Percentiles rank a stretch among this genome's conserved stretches.
phyloP scores from a whole-genome alignment of 2,329 filamentous ascomycete species.

The Trichoderma lentiforme region DNA sequence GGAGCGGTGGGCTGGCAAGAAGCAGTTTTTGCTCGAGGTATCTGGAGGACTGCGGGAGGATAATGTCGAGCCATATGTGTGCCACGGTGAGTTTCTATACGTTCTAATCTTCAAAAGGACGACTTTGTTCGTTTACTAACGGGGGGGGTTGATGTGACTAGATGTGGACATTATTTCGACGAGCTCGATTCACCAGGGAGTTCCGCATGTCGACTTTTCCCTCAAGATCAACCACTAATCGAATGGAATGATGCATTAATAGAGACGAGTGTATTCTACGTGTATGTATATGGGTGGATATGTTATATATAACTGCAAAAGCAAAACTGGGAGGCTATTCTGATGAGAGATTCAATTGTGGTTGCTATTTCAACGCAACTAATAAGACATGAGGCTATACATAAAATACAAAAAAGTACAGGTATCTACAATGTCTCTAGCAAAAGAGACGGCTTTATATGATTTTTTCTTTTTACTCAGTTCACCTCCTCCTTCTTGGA shows the following conservation, averaged over 20 bases:
- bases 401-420: constrained; percentile 2
- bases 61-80: constrained; percentile 81
- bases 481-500: background rate
- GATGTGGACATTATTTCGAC: constrained; percentile 96
- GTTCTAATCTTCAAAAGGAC: background rate
- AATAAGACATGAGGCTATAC: background rate
- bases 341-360: background rate
- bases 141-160: constrained; percentile 25
- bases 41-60: constrained; percentile 83
- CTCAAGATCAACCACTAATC: constrained; percentile 66
- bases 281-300: background rate
- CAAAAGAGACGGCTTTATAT: background rate
- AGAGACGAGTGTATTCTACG: background rate
- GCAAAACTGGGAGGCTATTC: background rate
- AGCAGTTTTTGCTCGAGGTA: constrained; percentile 80
- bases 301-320: background rate
- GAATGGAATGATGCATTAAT: background rate
- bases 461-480: background rate
- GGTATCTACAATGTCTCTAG: background rate
- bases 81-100: constrained; percentile 53
- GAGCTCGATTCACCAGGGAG: constrained; percentile 94
- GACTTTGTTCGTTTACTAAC: background rate
- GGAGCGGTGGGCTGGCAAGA: constrained; percentile 71
- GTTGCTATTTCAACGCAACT: background rate
- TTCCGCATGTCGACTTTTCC: constrained; percentile 91